Percentiles rank a stretch among this genome's conserved stretches.
Conservation (phyloP, 73 alveolate species). For the Paramecium biaurelia region DNA sequence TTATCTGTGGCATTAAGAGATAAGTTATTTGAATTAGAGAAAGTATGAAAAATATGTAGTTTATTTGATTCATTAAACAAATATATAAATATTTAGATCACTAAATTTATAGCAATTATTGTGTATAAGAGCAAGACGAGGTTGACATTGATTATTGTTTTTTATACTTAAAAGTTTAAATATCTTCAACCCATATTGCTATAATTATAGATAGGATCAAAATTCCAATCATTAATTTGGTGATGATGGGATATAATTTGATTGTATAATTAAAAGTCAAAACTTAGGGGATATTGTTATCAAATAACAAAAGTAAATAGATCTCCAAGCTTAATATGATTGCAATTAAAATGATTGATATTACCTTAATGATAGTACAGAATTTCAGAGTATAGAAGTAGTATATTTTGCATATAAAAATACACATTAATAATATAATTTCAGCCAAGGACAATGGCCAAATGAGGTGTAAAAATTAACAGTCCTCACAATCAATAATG, state of each 20-base stretch:
- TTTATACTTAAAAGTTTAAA: neutral
- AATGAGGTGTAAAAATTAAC: neutral
- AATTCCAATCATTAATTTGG: neutral
- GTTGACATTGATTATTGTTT: neutral
- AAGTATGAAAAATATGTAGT: neutral
- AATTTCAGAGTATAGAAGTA: neutral
- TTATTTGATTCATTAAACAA: neutral
- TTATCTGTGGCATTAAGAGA: too few species aligned
- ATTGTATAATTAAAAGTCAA: neutral
- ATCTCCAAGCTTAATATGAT: neutral
- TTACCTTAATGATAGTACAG: neutral
- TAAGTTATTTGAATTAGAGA: neutral
- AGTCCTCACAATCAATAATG: neutral
- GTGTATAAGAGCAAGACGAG: neutral
- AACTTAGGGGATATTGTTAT: neutral
- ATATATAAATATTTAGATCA: neutral
- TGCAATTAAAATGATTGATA: neutral
- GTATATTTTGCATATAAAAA: neutral
- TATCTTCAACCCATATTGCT: neutral
- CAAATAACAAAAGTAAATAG: neutral
- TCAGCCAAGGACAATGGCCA: slow-evolving; percentile 6
- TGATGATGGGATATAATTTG: neutral
- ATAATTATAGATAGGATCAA: neutral
- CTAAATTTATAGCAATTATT: neutral
- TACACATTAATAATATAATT: neutral